Percentiles rank a stretch among this genome's conserved stretches.
Evolutionary conservation across 495 filamentous ascomycete genomes (phyloP).

Genomic region (Aspergillus mulundensis): DNA sequence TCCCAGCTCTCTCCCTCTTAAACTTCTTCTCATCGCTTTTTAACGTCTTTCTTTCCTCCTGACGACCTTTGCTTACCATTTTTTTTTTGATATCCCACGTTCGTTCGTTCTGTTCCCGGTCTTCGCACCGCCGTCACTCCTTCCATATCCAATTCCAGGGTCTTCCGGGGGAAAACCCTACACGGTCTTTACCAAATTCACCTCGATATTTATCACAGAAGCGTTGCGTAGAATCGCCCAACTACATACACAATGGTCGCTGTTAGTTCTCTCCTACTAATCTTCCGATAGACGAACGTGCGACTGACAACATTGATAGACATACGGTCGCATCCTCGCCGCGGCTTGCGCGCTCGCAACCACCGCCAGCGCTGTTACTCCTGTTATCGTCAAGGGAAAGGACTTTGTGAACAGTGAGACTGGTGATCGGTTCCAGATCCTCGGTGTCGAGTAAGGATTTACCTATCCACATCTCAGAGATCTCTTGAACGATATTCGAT

Average conservation of each 20-base stretch:
- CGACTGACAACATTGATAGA: slow-evolving; percentile 15
- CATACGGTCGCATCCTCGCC: slow-evolving; percentile 35
- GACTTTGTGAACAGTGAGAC: slow-evolving; percentile 81
- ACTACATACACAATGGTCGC: slow-evolving; percentile 9
- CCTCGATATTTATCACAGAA: not conserved
- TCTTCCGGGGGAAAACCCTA: slow-evolving; percentile 15
- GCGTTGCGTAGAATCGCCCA: not conserved
- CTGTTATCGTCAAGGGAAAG: slow-evolving; percentile 67
- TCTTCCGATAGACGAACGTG: not conserved
- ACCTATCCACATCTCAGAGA: not conserved
- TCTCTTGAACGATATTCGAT: slow-evolving; percentile 16
- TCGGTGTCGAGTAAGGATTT: slow-evolving; percentile 69
- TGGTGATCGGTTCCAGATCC: slow-evolving; percentile 77
- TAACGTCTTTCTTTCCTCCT: slow-evolving; percentile 3
- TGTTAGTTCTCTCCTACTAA: slow-evolving; percentile 2
- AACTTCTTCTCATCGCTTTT: slow-evolving; percentile 1
- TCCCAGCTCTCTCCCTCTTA: not conserved
- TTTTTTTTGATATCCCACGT: slow-evolving; percentile 5
- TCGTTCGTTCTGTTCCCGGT: slow-evolving; percentile 8
- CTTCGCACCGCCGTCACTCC: slow-evolving; percentile 8
- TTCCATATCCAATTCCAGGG: slow-evolving; percentile 9
- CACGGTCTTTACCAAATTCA: slow-evolving; percentile 9
- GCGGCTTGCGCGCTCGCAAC: slow-evolving; percentile 41
- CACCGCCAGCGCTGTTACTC: slow-evolving; percentile 62
- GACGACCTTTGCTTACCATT: slow-evolving; percentile 1